Evolutionary conservation across 2,329 filamentous ascomycete genomes (phyloP).

Genomic region (Colletotrichum sp.): DNA sequence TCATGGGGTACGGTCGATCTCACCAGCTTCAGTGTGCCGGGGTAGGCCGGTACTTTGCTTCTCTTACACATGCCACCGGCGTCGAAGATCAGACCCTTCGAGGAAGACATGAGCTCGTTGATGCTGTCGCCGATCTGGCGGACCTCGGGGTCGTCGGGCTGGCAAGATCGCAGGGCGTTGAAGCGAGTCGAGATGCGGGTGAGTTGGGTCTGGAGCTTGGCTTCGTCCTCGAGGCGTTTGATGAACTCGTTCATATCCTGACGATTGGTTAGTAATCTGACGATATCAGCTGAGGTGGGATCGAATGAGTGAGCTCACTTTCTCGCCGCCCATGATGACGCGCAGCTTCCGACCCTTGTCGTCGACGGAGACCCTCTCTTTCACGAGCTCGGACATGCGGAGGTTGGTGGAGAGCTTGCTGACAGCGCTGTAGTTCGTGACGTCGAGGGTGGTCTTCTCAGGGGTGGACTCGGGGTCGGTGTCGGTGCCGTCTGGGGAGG

Average conservation of each 20-base stretch:
- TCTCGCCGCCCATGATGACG: not conserved
- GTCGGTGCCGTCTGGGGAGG: not conserved
- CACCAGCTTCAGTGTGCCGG: not conserved
- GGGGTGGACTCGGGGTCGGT: not conserved
- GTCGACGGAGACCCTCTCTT: not conserved
- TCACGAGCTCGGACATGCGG: not conserved
- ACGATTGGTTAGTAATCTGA: not conserved
- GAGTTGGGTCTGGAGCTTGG: not conserved
- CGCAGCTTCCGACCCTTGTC: not conserved
- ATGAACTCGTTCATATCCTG: not conserved
- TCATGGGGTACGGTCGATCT: not conserved
- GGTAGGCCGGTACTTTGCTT: not conserved
- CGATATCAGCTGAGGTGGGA: too few relatives aligned
- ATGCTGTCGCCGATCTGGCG: not conserved
- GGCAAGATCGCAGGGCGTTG: not conserved
- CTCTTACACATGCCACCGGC: not conserved
- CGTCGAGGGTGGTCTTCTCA: not conserved
- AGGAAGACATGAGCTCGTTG: not conserved
- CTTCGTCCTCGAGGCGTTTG: not conserved
- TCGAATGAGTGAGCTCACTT: not conserved
- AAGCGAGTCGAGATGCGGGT: not conserved
- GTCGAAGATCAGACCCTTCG: not conserved
- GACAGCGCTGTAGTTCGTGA: not conserved
- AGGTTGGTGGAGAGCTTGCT: not conserved
- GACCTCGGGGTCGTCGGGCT: not conserved